Evolutionary conservation across 108 stramenopile genomes (phyloP), one percentile per base, ranked within the genome.

Genomic region (Cyclotella choctawhatcheeana): DNA sequence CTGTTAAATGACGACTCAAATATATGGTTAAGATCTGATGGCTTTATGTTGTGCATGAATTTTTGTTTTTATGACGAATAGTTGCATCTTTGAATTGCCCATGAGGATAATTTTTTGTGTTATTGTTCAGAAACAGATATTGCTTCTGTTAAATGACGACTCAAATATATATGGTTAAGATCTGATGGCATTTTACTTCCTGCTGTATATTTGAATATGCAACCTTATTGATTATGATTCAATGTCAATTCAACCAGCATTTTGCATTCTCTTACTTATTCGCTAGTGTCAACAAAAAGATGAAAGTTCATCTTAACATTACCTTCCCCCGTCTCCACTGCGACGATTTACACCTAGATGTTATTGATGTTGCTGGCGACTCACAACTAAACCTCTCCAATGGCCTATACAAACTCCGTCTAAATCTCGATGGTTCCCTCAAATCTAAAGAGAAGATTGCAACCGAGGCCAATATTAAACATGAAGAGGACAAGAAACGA

Each of bases 341-440:
- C 82, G 82, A 87, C 17, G 97, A 99, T 73, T 79, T 98, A 44
- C 98, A 99, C 71, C 64, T 99, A 34, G 98, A 99, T 77, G 96
- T 93, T 0, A 98, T 99, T 84, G 99, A 99, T 72, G 95, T 98
- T 21, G 97, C 99, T 3, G 99, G 99, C 6, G 98, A 99, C 77
- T 95, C 97, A 17, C 97, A 98, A 73, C 58, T 97, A 20, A 74
- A 93, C 58, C 69, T 98, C n/a, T 93, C 93, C 29, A 96, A 98
- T 47, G 86, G 84, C 2, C 63, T 92, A 35, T 74, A 78, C 53
- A 95, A 91, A 73, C 76, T 63, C 26, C 74, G 83, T 12, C 71
- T 91, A 13, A 82, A 78, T 68, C 35, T 74, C 2, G 59, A 74
- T 54, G 76, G 76, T 29, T 62, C 18, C 43, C 40, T 34, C 21